Base-by-base conservation (phyloP, 2,329 filamentous ascomycete genomes). In the Chrysoporthe deuterocubensis region DNA sequence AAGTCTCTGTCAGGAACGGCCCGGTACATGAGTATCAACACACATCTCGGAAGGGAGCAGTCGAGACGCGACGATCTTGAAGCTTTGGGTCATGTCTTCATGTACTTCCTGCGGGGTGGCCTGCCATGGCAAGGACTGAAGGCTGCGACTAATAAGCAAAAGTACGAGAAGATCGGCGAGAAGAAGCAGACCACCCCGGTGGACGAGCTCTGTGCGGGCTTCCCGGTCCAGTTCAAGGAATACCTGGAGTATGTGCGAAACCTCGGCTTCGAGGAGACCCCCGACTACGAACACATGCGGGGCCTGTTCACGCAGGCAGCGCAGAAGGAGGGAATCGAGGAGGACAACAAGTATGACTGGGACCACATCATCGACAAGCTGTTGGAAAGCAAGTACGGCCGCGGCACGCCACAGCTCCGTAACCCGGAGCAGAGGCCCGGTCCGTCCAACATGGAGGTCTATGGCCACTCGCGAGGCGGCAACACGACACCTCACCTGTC, bases 21-120 rank as follows among this genome's bases (percentile, higher is more conserved):
- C 71, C 89, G 96, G 78, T 99, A 99, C 82, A 98, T 98, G 96
- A 97, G 93, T 83, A 98, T 99, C 88, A 99, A 99, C 82, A 99
- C 96, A 67, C 96, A 99, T 85, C 82, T 98, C 72, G 96, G 96
- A 65, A 90, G 96, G 69, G 96, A 99, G 79, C 96, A 99, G 80
- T 98, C 95, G 67, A 90, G 96, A 77, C 87, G 96, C 81, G 96
- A 99, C 79, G 96, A 99, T 79, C 85, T 99, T 69, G 96, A 99
- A 81, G 96, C 96, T 16, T 82, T 92, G 14, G 90, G 90, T 26
- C 90, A 92, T 76, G 89, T 92, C 52, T 91, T 92, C 78, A 89
- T 92, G 84, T 92, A 92, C 79, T 92, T 92, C 78, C 79, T 92
- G 57, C 84, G 89, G n/a, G 90, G 90, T 59, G 88, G 88, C 8